Evolutionary conservation across 1,284 basidiomycete genomes (phyloP).

Genomic region (Pseudozyma sp.): DNA sequence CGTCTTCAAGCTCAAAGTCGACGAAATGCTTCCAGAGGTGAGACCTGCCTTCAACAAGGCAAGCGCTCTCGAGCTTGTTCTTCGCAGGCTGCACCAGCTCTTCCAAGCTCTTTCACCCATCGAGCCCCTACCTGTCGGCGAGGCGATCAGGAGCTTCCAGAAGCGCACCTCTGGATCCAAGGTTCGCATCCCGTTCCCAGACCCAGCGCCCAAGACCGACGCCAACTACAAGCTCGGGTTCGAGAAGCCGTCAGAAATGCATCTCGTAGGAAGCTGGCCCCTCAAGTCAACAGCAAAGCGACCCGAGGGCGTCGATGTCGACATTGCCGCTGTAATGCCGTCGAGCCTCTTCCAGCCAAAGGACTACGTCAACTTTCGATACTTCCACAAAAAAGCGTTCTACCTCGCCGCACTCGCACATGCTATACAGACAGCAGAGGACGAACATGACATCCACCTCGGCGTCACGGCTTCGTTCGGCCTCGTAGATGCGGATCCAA

Average conservation of each 20-base stretch:
- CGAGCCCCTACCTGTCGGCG: constrained; percentile 32
- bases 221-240: constrained; percentile 78
- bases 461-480: constrained; percentile 76
- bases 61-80: constrained; percentile 56
- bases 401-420: constrained; percentile 86
- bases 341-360: constrained; percentile 90
- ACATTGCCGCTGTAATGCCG: constrained; percentile 64
- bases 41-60: constrained; percentile 53
- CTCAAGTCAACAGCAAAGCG: constrained; percentile 58
- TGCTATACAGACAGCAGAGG: constrained; percentile 71
- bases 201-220: constrained; percentile 59
- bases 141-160: constrained; percentile 66
- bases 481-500: constrained; percentile 76
- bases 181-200: constrained; percentile 70
- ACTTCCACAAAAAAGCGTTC: constrained; percentile 91
- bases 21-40: constrained; percentile 65
- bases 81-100: constrained; percentile 58
- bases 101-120: constrained; percentile 50
- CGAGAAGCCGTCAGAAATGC: constrained; percentile 84
- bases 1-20: constrained; percentile 85
- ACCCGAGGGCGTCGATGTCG: constrained; percentile 61
- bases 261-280: constrained; percentile 68
- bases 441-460: constrained; percentile 69
- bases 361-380: constrained; percentile 88
- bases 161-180: constrained; percentile 70